These are phyloP conservation scores for Purpureocillium lavendulum DNA, from an alignment of 2,329 filamentous ascomycete species.

Conservation along the genomic window DNA sequence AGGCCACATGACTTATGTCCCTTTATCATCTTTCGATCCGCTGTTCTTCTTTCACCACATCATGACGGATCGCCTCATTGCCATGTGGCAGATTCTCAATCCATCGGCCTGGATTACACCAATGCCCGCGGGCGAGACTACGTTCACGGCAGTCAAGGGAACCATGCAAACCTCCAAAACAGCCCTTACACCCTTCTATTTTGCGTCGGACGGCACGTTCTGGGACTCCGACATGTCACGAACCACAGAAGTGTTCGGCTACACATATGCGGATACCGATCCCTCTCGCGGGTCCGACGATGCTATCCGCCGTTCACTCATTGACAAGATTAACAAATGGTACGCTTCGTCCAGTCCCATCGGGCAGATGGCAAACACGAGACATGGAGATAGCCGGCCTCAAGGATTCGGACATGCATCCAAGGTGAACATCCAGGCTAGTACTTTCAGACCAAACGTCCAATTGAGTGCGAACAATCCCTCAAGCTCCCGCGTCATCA, in stretches of 20 bases:
- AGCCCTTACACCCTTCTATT: slow-evolving; percentile 59
- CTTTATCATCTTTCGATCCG: slow-evolving; percentile 71
- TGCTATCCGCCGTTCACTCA: slow-evolving; percentile 22
- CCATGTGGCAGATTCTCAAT: slow-evolving; percentile 70
- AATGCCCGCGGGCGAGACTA: slow-evolving; percentile 43
- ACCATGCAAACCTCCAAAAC: slow-evolving; percentile 46
- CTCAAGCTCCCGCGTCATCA: slow-evolving; percentile 21
- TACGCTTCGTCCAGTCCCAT: slow-evolving; percentile 24
- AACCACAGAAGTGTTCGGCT: slow-evolving; percentile 55
- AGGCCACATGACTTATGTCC: slow-evolving; percentile 63
- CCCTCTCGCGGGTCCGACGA: slow-evolving; percentile 12
- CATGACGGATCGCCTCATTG: slow-evolving; percentile 67
- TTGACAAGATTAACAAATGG: slow-evolving; percentile 43
- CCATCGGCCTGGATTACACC: slow-evolving; percentile 58
- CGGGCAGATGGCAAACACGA: slow-evolving; percentile 9
- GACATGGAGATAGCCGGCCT: neutral
- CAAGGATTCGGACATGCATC: neutral
- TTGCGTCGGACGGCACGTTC: slow-evolving; percentile 46
- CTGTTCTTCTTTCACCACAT: slow-evolving; percentile 71
- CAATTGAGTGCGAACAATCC: slow-evolving; percentile 15
- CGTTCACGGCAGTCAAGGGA: slow-evolving; percentile 51
- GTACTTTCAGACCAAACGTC: slow-evolving; percentile 14
- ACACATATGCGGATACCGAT: slow-evolving; percentile 61
- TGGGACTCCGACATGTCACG: slow-evolving; percentile 60
- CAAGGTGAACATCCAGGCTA: neutral